Base-by-base conservation (phyloP, 1,284 basidiomycete genomes). In the Megacollybia platyphylla region DNA sequence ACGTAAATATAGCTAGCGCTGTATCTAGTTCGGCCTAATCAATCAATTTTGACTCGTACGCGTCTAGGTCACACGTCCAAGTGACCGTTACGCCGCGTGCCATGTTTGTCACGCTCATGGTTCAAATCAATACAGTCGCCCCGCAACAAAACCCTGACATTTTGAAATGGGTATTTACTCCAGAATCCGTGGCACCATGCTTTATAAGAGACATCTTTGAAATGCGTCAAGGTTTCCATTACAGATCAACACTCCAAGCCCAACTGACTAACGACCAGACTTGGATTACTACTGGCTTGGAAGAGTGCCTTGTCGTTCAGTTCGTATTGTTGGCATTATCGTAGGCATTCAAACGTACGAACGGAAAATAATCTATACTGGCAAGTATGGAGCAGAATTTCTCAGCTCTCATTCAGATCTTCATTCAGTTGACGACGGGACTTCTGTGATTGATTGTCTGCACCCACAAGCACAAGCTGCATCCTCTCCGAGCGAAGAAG, bases 201-300 rank as follows among this genome's bases (percentile, higher is more conserved):
- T 78, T 76, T 45, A 61, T 79, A 7, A 59, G 63, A 41, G 82
- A 87, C 54, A 68, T 76, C 1, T 57, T 73, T 34, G 54, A 60
- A 1, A 73, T 85, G 77, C 61, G 56, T 44, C 63, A 65, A 8
- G 45, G 70, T 68, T 39, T 6, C 17, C 27, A 3, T 7, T 6
- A 6, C 29, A 32, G n/a, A 26, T n/a, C 10, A 10, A 34, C 7
- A n/a, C 26, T 28, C 27, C 34, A 18, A 18, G n/a, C 9, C 15
- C 31, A 30, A 15, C n/a, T 44, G 36, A 17, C 36, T 36, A 34
- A 18, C 6, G 15, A 30, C 20, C 47, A 71, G 70, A 57, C 7
- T 46, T 52, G 34, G 76, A 79, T 45, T 81, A 78, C 50, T 85
- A 70, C 55, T 79, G 79, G 79, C 59, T 87, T 7, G 79, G 79